Conservation (phyloP, 306 rosid genomes). For the Prunus kanzakura region DNA sequence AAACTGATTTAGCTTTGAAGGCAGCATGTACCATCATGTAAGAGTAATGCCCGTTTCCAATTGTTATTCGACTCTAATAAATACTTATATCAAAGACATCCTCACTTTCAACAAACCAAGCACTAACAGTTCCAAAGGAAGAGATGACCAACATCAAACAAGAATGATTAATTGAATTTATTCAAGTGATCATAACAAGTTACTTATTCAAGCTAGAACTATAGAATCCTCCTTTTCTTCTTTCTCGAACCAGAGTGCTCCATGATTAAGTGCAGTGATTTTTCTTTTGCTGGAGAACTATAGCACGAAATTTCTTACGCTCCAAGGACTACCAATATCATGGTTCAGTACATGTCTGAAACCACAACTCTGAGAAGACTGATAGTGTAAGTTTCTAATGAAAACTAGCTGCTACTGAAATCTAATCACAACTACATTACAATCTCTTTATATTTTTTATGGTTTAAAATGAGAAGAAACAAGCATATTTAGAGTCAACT, state of each 20-base stretch:
- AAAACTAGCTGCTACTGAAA: background rate
- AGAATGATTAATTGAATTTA: background rate
- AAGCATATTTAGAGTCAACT: background rate
- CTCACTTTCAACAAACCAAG: background rate
- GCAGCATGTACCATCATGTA: constrained; percentile 3
- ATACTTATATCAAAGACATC: background rate
- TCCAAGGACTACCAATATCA: background rate
- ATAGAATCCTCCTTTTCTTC: background rate
- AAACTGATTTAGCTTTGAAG: constrained; percentile 15
- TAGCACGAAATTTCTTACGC: background rate
- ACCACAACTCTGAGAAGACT: background rate
- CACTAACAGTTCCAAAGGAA: background rate
- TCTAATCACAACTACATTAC: background rate
- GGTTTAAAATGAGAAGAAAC: too few relatives aligned
- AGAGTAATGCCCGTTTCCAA: background rate
- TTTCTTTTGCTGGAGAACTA: background rate
- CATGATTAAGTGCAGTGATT: background rate
- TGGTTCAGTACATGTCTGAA: background rate
- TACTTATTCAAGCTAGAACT: background rate
- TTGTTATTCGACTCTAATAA: background rate
- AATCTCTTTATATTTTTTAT: background rate
- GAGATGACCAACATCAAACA: background rate
- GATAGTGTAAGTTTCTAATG: too few relatives aligned
- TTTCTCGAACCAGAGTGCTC: background rate
- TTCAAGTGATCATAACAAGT: background rate